Evolutionary conservation across 2,329 filamentous ascomycete genomes (phyloP).

Genomic region (Epichloe typhina): DNA sequence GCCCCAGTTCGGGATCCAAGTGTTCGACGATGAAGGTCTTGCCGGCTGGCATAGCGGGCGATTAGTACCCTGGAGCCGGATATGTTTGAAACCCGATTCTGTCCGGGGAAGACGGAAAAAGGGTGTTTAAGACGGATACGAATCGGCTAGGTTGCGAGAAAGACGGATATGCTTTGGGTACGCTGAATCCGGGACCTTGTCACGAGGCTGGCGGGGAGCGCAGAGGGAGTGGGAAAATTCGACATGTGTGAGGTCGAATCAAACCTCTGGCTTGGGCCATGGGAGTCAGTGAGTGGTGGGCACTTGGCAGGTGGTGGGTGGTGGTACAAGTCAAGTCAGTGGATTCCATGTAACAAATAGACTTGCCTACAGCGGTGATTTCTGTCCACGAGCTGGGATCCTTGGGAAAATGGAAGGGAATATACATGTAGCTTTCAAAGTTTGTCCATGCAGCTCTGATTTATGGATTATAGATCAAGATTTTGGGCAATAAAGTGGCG

Average conservation of each 20-base stretch:
- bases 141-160: too few species aligned
- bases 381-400: too few species aligned
- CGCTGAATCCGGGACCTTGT: too few species aligned
- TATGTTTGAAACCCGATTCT: neutral
- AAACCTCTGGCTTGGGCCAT: neutral
- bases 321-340: too few species aligned
- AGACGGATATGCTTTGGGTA: too few species aligned
- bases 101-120: neutral
- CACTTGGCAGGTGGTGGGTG: too few species aligned
- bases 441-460: neutral
- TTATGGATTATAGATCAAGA: neutral
- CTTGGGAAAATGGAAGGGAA: neutral
- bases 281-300: too few species aligned
- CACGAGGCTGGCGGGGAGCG: neutral
- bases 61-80: neutral
- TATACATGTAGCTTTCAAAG: neutral
- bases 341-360: too few species aligned
- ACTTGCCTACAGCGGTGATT: too few species aligned
- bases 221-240: neutral
- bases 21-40: conserved; percentile 94
- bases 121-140: neutral
- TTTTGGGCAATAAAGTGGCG: neutral
- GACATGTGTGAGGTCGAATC: neutral
- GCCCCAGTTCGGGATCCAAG: conserved; percentile 84
- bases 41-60: conserved; percentile 23